Evolutionary conservation across 352 stramenopile genomes (phyloP), one percentile per base, ranked within the genome.

Genomic region (Pythium coloratum): DNA sequence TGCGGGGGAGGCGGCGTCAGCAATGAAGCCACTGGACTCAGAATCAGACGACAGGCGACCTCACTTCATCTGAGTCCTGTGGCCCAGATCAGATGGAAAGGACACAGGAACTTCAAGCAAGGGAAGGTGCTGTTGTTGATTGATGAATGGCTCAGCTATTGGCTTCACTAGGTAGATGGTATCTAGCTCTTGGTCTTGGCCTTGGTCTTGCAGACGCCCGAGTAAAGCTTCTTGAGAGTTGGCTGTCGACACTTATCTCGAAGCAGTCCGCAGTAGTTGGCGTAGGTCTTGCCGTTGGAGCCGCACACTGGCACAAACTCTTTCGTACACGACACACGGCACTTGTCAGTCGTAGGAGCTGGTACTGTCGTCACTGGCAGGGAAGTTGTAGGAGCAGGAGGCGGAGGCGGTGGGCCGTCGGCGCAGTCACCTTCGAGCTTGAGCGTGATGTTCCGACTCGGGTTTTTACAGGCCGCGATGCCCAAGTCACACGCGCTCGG

Each of bases 401-500:
- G 51, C 8, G 59, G 36, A 53, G 50, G 13, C 6, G 34, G 38
- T 12, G 59, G 50, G 40, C 32, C 14, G n/a, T 54, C 54, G 6
- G 53, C 57, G 40, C 69, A 82, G 47, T 70, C 67, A 12, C 59
- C 58, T 42, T 72, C 76, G 36, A 67, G 57, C 2, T 60, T 51
- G 12, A 70, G 55, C 8, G 34, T 34, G 40, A 76, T 55, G 55
- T 71, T 55, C 8, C 59, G n/a, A 13, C n/a, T 63, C 42, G 67
- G 42, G 40, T 72, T 79, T 14, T 75, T 59, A 63, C 79, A 88
- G 32, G 75, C 67, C 1, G 57, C 65, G 54, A 77, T 75, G 7
- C 57, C 54, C 57, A 84, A 69, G 59, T 76, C 77, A 50, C 76
- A 84, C 62, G 65, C 55, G 59, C 80, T 84, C 14, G 62, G 54